Percentiles rank a stretch among this genome's conserved stretches.
phyloP scores from a whole-genome alignment of 768 basidiomycete species.

The Lactarius trivialis region DNA sequence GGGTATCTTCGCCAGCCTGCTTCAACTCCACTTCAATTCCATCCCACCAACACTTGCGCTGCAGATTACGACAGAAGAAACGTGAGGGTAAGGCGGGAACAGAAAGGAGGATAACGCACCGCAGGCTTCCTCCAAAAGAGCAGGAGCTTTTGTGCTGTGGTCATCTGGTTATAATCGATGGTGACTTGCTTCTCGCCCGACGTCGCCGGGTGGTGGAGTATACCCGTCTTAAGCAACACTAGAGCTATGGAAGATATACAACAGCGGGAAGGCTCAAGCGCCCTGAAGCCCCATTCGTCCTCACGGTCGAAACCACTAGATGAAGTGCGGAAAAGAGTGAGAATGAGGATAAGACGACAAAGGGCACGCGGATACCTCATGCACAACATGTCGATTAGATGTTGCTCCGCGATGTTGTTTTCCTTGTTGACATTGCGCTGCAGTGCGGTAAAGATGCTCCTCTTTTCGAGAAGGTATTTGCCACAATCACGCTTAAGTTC shows the following conservation, averaged over 20 bases:
- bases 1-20: slow-evolving; percentile 42
- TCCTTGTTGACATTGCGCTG: slow-evolving; percentile 99
- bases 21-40: slow-evolving; percentile 86
- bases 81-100: slow-evolving; percentile 5
- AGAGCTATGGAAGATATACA: slow-evolving; percentile 98
- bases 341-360: slow-evolving; percentile 3
- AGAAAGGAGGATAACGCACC: slow-evolving; percentile 47
- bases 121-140: slow-evolving; percentile 99
- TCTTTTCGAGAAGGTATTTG: slow-evolving; percentile 78
- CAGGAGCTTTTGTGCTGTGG: slow-evolving; percentile 92
- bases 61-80: neutral
- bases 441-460: slow-evolving; percentile 93
- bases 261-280: slow-evolving; percentile 91
- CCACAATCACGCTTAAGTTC: slow-evolving; percentile 85
- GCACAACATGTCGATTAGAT: slow-evolving; percentile 99
- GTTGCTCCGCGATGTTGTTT: slow-evolving; percentile 98
- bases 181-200: slow-evolving; percentile 66
- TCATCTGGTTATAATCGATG: slow-evolving; percentile 89
- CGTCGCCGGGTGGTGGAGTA: slow-evolving; percentile 54
- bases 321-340: neutral
- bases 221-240: slow-evolving; percentile 95
- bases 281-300: slow-evolving; percentile 98
- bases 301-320: slow-evolving; percentile 90
- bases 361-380: slow-evolving; percentile 72
- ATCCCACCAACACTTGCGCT: slow-evolving; percentile 99